Evolutionary conservation across 2,329 filamentous ascomycete species (phyloP), one percentile per base, ranked within the genome.

Genomic region (Arthrobotrys sphaeroides): DNA sequence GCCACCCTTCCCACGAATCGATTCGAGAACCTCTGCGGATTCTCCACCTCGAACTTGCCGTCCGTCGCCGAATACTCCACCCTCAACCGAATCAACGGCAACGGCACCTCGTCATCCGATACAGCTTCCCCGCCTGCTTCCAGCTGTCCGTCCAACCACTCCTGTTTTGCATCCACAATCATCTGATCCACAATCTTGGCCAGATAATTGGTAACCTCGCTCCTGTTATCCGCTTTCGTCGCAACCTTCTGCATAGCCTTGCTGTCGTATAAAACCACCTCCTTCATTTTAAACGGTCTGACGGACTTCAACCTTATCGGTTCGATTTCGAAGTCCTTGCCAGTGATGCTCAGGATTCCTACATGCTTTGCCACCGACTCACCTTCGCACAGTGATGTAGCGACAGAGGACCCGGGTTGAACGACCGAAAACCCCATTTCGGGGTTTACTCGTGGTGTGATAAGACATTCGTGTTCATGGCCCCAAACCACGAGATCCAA

Each of bases 331-430:
- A 97, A 97, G 9, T 94, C 88, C 73, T 89, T 91, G 6, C 94
- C 94, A 0, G 90, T 95, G 61, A 99, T 85, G 78, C 87, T 95
- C 57, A 98, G 82, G 18, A 99, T 90, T 0, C 93, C 90, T 5
- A 98, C 92, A 68, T 98, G 91, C 81, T 99, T 99, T 5, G 92
- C 86, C 0, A 93, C 92, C 0, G 95, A 92, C 83, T 99, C 95
- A 26, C 94, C 94, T 0, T 91, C 90, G 6, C 95, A 90, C 0
- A 99, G 85, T 0, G 95, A 98, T 0, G 95, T 99, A 0, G 94
- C 95, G 0, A 99, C 91, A 0, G 95, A 98, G 0, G 95, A 99
- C 0, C 95, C 95, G 0, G 95, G 95, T 80, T 99, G 95, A 88
- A 99, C 97, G 77, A 99, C 94, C 79, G 95, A 89, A 79, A 99